Conservation (phyloP, 108 stramenopile species). For the Pseudonitzschia multiseries region DNA sequence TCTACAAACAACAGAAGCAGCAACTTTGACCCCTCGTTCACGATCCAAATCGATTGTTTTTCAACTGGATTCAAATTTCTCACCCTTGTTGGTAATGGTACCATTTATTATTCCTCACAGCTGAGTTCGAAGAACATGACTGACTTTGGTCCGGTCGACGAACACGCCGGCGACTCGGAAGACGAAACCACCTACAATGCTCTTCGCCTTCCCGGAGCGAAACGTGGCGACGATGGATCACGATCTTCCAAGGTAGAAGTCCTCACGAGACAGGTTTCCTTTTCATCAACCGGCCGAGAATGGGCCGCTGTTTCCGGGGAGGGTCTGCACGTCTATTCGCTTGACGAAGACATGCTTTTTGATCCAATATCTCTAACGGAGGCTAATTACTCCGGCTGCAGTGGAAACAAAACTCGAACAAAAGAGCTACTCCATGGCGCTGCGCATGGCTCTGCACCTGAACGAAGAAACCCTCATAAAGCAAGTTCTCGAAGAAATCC, state of each 20-base stretch:
- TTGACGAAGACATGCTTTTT: conserved; percentile 92
- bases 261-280: conserved; percentile 75
- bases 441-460: conserved; percentile 83
- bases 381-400: conserved; percentile 76
- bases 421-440: conserved; percentile 68
- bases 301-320: conserved; percentile 89
- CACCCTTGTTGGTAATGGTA: background rate
- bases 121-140: conserved; percentile 82
- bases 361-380: conserved; percentile 89
- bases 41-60: background rate
- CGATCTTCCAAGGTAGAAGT: conserved; percentile 84
- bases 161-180: conserved; percentile 66
- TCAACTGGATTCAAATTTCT: background rate
- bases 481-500: conserved; percentile 78
- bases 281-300: conserved; percentile 87
- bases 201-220: conserved; percentile 76
- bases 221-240: conserved; percentile 87
- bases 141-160: conserved; percentile 79
- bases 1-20: background rate
- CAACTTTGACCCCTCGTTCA: background rate
- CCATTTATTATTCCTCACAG: conserved; percentile 30
- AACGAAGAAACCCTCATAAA: conserved; percentile 80
- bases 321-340: conserved; percentile 87
- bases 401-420: conserved; percentile 63
- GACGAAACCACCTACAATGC: conserved; percentile 69